Evolutionary conservation across 1,284 basidiomycete genomes (phyloP), one percentile per base, ranked within the genome.

Genomic region (Trichosporon asahii): DNA sequence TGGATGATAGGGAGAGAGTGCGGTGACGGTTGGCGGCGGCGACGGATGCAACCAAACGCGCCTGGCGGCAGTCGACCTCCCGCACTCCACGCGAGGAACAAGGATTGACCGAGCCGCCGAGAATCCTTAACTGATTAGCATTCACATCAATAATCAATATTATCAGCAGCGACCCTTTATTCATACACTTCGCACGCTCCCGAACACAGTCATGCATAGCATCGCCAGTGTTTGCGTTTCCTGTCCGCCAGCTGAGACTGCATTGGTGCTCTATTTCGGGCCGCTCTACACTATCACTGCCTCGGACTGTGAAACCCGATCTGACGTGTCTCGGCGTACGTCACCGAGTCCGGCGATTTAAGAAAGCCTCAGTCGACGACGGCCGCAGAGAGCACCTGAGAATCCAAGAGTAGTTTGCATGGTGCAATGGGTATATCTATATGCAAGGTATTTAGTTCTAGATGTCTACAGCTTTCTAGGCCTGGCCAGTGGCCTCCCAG

Each of bases 401-500:
- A 4, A 31, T 15, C 15, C 27, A 33, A 31, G 29, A 21, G 18
- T 11, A 27, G 15, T 60, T 12, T 60, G 25, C 55, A 31, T 31
- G 14, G 29, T 31, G 57, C 57, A 61, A 23, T 61, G 57, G 66
- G 64, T 64, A 66, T 67, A 60, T 37, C 35, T 55, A 11, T 61
- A 44, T 70, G 66, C 69, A 64, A 57, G 66, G 44, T 64, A 70
- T 70, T 33, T 14, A 15, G 21, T 66, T n/a, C 46, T 61, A 33
- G 21, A 14, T 31, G 57, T 61, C 27, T 61, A 61, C n/a, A 6
- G 27, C 27, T 6, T 8, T n/a, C 8, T 29, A 67, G 11, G 27
- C 67, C n/a, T 64, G 60, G 31, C 57, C 27, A 29, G 44, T 29
- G 12, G 68, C 63, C 46, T 68, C 80, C 85, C 85, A 85, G 70